Conservation (phyloP, 2,329 filamentous ascomycete genomes). For the Alternaria brassicae region DNA sequence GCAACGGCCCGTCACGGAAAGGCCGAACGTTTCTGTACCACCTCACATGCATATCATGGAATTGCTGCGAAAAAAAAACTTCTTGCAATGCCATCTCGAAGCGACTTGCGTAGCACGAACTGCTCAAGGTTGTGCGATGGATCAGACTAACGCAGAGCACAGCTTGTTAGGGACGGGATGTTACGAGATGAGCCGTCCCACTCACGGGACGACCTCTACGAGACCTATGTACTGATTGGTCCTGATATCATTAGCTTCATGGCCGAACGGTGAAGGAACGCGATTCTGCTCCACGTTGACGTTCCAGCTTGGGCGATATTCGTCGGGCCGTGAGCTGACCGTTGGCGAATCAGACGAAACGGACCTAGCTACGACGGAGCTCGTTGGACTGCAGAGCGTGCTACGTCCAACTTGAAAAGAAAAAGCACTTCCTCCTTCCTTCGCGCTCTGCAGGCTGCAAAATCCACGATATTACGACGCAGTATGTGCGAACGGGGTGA, state of each 20-base stretch:
- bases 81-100: not conserved
- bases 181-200: not conserved
- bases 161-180: not conserved
- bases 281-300: not conserved
- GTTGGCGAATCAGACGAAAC: not conserved
- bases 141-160: not conserved
- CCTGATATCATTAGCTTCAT: not conserved
- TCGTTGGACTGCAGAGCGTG: not conserved
- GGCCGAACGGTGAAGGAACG: conserved; percentile 1
- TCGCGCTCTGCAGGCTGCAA: not conserved
- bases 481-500: not conserved
- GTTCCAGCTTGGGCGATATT: not conserved
- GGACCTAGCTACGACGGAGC: not conserved
- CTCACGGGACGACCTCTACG: not conserved
- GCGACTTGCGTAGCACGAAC: conserved; percentile 1
- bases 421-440: not conserved
- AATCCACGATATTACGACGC: not conserved
- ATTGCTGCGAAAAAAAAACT: not conserved
- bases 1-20: conserved; percentile 3
- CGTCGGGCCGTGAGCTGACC: not conserved
- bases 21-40: not conserved
- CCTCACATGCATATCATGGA: not conserved
- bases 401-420: not conserved
- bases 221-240: not conserved
- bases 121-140: not conserved